Conservation (phyloP, 106 monocot genomes). For the Triglochin maritima region DNA sequence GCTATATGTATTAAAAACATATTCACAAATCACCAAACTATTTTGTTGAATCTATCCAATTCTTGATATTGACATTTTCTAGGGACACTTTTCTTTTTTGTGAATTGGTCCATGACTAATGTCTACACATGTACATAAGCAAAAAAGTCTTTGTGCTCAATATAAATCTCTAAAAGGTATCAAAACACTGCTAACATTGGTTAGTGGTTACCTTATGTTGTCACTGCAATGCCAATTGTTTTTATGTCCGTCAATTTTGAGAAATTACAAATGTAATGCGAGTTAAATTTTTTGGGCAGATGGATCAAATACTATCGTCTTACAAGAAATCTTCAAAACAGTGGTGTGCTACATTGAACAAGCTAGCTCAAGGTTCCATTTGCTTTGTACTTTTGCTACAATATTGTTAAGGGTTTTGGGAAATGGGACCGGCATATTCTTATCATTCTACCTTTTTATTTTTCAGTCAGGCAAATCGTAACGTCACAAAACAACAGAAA, state of each 20-base stretch:
- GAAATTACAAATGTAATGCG: neutral
- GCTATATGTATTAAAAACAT: too few species aligned
- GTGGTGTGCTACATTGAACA: conserved; percentile 80
- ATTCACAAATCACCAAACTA: too few species aligned
- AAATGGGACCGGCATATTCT: neutral
- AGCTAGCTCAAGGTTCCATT: conserved; percentile 48
- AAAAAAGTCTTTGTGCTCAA: neutral
- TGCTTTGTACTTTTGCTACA: neutral
- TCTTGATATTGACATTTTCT: too few species aligned
- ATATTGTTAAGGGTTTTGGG: neutral
- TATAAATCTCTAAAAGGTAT: neutral
- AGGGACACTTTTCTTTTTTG: neutral
- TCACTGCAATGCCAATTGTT: too few species aligned
- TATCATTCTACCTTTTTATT: neutral
- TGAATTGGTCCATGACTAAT: neutral
- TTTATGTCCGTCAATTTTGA: neutral
- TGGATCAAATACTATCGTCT: conserved; percentile 55
- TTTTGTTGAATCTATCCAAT: too few species aligned
- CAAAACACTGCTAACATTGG: neutral
- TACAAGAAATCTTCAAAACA: conserved; percentile 81
- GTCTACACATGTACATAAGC: too few species aligned
- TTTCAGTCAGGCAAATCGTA: conserved; percentile 51
- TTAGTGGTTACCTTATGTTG: neutral
- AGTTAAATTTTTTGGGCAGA: conserved; percentile 17
- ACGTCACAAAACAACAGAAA: too few species aligned